A percentile compares a stretch with the other conserved stretches of the same genome.
phyloP scores from a whole-genome alignment of 345 rosid species.

The Citrus mangshanensis region DNA sequence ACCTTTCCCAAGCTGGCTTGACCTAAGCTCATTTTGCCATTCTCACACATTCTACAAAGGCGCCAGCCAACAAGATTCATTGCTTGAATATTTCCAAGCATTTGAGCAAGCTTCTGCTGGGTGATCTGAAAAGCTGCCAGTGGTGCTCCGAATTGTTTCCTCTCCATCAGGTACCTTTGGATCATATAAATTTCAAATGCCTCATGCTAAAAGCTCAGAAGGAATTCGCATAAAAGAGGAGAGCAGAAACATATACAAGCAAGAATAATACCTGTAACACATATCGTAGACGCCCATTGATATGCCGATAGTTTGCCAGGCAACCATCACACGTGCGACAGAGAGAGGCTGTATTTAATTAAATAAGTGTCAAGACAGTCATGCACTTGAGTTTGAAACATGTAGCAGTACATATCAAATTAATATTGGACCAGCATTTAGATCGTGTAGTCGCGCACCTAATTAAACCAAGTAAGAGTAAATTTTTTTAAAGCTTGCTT shows the following conservation, averaged over 20 bases:
- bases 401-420: too few species aligned
- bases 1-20: slow-evolving; percentile 99
- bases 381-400: too few species aligned
- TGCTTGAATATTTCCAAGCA: slow-evolving; percentile 89
- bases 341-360: slow-evolving; percentile 58
- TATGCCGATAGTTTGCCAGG: slow-evolving; percentile 94
- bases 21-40: slow-evolving; percentile 83
- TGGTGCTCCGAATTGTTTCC: slow-evolving; percentile 97
- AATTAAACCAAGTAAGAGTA: not conserved
- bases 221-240: not conserved
- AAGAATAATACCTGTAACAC: slow-evolving; percentile 67
- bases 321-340: slow-evolving; percentile 87
- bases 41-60: slow-evolving; percentile 83
- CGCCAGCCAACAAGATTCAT: slow-evolving; percentile 96
- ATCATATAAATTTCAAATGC: slow-evolving; percentile 14
- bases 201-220: not conserved
- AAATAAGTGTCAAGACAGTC: not conserved
- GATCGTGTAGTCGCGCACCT: too few species aligned
- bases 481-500: not conserved
- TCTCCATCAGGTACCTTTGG: slow-evolving; percentile 77
- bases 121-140: slow-evolving; percentile 87
- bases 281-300: slow-evolving; percentile 93
- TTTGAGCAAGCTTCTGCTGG: slow-evolving; percentile 87
- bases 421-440: too few species aligned
- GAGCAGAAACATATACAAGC: not conserved